Conservation (phyloP, 1,139 yeast species). For the Geotrichum phurueaensis region DNA sequence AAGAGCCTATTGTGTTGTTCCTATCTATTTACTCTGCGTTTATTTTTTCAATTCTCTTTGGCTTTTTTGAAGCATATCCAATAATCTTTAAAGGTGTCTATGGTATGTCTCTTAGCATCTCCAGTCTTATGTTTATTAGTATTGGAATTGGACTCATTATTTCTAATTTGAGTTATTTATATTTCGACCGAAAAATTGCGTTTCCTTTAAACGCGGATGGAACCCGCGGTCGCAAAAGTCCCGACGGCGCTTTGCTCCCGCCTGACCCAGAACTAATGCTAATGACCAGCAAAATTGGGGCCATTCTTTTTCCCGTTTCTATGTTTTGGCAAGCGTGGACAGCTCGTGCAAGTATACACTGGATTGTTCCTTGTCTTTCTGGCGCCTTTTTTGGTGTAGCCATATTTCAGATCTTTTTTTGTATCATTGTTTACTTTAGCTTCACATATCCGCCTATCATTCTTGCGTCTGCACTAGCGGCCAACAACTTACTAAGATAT, state of each 20-base stretch:
- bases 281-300: slow-evolving; percentile 6
- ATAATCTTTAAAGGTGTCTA: slow-evolving; percentile 29
- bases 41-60: slow-evolving; percentile 40
- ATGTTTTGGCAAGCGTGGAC: slow-evolving; percentile 17
- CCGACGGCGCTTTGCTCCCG: background rate
- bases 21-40: slow-evolving; percentile 40
- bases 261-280: slow-evolving; percentile 5
- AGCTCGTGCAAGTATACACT: slow-evolving; percentile 43
- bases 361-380: slow-evolving; percentile 61
- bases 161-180: slow-evolving; percentile 2
- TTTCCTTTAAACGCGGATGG: slow-evolving; percentile 1
- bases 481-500: slow-evolving; percentile 66
- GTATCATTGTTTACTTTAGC: slow-evolving; percentile 55
- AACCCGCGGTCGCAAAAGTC: background rate
- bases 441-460: slow-evolving; percentile 49
- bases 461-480: slow-evolving; percentile 78
- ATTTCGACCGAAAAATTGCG: background rate
- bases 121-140: slow-evolving; percentile 6
- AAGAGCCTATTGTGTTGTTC: slow-evolving; percentile 40
- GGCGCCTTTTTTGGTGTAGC: slow-evolving; percentile 46
- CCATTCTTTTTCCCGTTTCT: slow-evolving; percentile 10
- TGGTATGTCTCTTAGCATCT: slow-evolving; percentile 2
- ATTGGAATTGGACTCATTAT: slow-evolving; percentile 9
- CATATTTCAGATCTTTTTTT: slow-evolving; percentile 59
- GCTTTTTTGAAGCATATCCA: slow-evolving; percentile 38